Evolutionary conservation across 75 land plant genomes (phyloP), one percentile per base, ranked within the genome.

Genomic region (Azolla pinnata): DNA sequence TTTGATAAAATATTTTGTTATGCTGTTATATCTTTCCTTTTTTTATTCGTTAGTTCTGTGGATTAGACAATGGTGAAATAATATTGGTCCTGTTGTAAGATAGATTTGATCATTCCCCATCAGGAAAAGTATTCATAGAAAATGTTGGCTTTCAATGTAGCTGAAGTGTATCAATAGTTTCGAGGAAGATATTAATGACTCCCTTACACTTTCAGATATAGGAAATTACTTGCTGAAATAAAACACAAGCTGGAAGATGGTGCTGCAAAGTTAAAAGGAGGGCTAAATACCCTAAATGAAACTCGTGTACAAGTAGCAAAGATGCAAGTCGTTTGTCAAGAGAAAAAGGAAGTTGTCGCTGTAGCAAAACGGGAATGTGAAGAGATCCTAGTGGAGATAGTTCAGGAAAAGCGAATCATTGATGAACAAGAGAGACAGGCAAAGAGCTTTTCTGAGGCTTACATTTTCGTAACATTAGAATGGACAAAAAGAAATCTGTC

Each of bases 281-380:
- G 71, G 4, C 55, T 69, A 3, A 29, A 65, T 19, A 69, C 71
- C 29, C 35, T 69, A 47, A 69, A 54, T 53, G 58, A 52, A 31
- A 69, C 71, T 45, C 64, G 65, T 29, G 59, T 54, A 44, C 58
- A 52, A 44, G 71, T 69, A 55, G 65, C 58, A 4, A 32, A 57
- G 12, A 51, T 69, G 58, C 71, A 69, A 55, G 51, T 69, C 29
- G 65, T 69, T 7, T 69, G 71, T 51, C 71, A 69, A 47, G 66
- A 69, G 25, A 69, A 69, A 27, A 54, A 63, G 40, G 59, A 63
- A 19, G 44, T 69, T 1, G 71, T 69, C 8, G 71, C 71, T 14
- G 25, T 44, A 44, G 71, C 71, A 30, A 69, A 69, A 31, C 66
- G 64, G 49, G 71, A 69, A 29, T 69, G 71, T 61, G 71, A 69